phyloP scores from a whole-genome alignment of 495 filamentous ascomycete species.

The Penicillium steckii region DNA sequence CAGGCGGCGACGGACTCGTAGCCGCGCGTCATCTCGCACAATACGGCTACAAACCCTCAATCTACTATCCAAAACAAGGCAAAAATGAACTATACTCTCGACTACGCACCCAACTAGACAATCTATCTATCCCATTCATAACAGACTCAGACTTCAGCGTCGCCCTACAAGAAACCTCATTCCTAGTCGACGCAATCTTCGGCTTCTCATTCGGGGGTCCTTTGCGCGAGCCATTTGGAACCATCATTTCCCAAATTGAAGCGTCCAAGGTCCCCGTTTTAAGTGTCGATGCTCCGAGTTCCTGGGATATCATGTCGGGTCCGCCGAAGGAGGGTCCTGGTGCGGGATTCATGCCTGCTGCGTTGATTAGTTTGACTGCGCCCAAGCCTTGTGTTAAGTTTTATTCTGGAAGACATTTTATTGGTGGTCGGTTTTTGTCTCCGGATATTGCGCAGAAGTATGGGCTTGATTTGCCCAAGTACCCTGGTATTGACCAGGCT shows the following conservation, averaged over 20 bases:
- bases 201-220: conserved; percentile 95
- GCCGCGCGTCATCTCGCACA: conserved; percentile 92
- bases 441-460: conserved; percentile 82
- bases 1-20: conserved; percentile 91
- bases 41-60: conserved; percentile 84
- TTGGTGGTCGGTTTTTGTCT: conserved; percentile 87
- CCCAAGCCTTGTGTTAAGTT: conserved; percentile 88
- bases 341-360: conserved; percentile 71
- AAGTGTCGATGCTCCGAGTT: conserved; percentile 87
- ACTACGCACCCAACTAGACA: conserved; percentile 65
- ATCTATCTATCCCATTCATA: conserved; percentile 82
- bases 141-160: conserved; percentile 58
- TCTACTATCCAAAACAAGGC: conserved; percentile 90
- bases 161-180: conserved; percentile 65
- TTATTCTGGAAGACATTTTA: conserved; percentile 82
- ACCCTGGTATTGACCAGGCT: conserved; percentile 87
- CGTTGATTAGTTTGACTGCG: conserved; percentile 85
- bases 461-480: conserved; percentile 76
- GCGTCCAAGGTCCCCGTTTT: conserved; percentile 73
- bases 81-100: conserved; percentile 77
- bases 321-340: conserved; percentile 78
- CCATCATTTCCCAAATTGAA: conserved; percentile 74
- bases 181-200: conserved; percentile 93
- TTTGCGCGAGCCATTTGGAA: conserved; percentile 84
- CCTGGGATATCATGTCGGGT: conserved; percentile 87